These are phyloP conservation scores for Amanita thiersii DNA, from an alignment of 768 basidiomycete species.

Conservation along the genomic window DNA sequence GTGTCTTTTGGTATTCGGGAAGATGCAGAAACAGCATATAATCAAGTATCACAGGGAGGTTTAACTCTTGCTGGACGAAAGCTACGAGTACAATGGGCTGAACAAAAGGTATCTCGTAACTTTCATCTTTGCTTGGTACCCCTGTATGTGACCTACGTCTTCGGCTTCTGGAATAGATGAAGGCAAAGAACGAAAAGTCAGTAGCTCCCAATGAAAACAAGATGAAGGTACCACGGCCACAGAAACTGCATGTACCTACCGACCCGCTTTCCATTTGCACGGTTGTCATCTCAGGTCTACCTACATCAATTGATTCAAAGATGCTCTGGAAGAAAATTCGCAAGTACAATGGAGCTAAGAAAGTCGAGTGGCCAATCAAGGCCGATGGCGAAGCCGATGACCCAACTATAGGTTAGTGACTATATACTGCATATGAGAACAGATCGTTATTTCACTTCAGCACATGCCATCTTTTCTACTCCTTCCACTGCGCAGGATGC, in stretches of 20 bases:
- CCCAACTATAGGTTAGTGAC: conserved; percentile 37
- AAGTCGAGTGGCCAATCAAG: conserved; percentile 61
- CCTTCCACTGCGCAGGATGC: conserved; percentile 64
- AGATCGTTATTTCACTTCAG: conserved; percentile 23
- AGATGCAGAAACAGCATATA: conserved; percentile 74
- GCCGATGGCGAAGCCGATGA: conserved; percentile 37
- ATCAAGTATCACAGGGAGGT: conserved; percentile 55
- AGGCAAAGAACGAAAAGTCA: conserved; percentile 29
- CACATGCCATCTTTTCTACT: conserved; percentile 65
- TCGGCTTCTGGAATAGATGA: conserved; percentile 24
- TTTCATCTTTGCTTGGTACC: neutral
- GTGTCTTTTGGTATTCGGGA: conserved; percentile 86
- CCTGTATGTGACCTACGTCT: conserved; percentile 3
- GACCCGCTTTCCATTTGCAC: conserved; percentile 86
- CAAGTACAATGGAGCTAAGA: conserved; percentile 71
- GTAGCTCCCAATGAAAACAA: conserved; percentile 21
- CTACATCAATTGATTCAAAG: conserved; percentile 53
- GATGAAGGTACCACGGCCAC: conserved; percentile 26
- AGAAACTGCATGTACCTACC: conserved; percentile 25
- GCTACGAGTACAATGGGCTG: conserved; percentile 75
- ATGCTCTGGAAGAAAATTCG: conserved; percentile 80
- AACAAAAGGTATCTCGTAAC: conserved; percentile 55
- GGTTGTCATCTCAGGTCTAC: conserved; percentile 68
- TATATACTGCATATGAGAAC: neutral
- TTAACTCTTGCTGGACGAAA: conserved; percentile 60